These are phyloP conservation scores for Verticillium longisporum DNA, from an alignment of 2,329 filamentous ascomycete species.

Conservation along the genomic window DNA sequence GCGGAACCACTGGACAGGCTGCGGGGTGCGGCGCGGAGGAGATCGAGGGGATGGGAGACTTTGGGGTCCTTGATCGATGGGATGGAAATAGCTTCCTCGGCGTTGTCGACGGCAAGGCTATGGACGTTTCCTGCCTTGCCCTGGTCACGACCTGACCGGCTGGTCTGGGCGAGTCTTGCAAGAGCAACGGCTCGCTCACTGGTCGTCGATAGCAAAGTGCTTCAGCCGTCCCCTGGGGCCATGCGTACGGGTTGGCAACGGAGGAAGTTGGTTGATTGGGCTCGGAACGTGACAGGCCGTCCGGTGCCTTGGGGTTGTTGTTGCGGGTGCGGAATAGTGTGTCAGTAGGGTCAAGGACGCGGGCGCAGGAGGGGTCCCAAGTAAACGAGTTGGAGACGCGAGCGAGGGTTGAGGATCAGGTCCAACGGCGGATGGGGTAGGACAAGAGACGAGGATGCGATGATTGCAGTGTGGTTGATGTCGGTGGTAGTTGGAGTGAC, in stretches of 20 bases:
- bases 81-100: not conserved
- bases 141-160: not conserved
- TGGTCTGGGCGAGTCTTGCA: not conserved
- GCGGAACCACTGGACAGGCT: not conserved
- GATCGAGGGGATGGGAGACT: slow-evolving; percentile 3
- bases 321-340: slow-evolving; percentile 2
- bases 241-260: not conserved
- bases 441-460: slow-evolving; percentile 6
- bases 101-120: not conserved
- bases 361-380: not conserved
- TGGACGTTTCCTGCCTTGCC: not conserved
- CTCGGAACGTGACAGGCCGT: slow-evolving; percentile 3
- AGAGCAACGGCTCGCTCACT: not conserved
- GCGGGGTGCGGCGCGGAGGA: slow-evolving; percentile 7
- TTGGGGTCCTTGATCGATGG: not conserved
- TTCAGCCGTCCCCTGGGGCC: not conserved
- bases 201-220: not conserved
- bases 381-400: slow-evolving; percentile 1
- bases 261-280: slow-evolving; percentile 4
- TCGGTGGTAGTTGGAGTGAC: slow-evolving; percentile 4
- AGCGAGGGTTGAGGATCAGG: slow-evolving; percentile 1
- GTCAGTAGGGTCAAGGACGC: not conserved
- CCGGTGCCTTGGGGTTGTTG: slow-evolving; percentile 1
- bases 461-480: slow-evolving; percentile 6
- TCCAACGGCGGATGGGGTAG: slow-evolving; percentile 6